Evolutionary conservation across 192 early-diverging fungal genomes (phyloP), one percentile per base, ranked within the genome.

Genomic region (Rhizoclosmatium sp.): DNA sequence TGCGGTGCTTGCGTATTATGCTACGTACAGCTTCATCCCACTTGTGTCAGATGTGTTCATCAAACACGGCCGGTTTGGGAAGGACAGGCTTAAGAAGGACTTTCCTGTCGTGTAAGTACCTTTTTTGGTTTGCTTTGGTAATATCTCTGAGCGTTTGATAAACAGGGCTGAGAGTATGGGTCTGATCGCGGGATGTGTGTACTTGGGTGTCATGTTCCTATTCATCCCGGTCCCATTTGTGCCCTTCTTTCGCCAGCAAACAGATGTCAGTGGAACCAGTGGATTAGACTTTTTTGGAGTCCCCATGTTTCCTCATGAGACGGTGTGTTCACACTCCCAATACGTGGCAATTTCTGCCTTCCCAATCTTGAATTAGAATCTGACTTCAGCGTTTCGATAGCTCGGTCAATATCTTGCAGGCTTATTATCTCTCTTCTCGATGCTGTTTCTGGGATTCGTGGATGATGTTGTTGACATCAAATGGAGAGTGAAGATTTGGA

Each of bases 401-500:
- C 87, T 99, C 42, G 95, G 93, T n/a, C 94, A 97, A 85, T 93
- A 94, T 46, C 81, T 99, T 44, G 94, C 96, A 3, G 96, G 94
- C 4, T 79, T 99, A 2, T 82, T 99, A 14, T 92, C 96, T 40
- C 86, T 99, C 60, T 94, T 97, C 77, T 94, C 93, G 66, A 99
- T 99, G 98, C 92, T 97, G 14, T 93, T 99, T 56, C 87, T 99
- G 59, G 98, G 98, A 7, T 99, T 99, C 81, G 97, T 96, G 23
- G 98, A 99, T 83, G 98, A 99, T 81, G 94, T 99, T 14, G 89
- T 99, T 73, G 93, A 98, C 85, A 92, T 99, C 72, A 84, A 94
- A 40, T 99, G 98, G 98, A 82, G 97, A 56, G 94, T 95, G 83
- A 99, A 99, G 84, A 91, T 99, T 56, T 90, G 93, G 83, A 89